Evolutionary conservation across 352 stramenopile species (phyloP).

Genomic region (Vaucheria bursata): DNA sequence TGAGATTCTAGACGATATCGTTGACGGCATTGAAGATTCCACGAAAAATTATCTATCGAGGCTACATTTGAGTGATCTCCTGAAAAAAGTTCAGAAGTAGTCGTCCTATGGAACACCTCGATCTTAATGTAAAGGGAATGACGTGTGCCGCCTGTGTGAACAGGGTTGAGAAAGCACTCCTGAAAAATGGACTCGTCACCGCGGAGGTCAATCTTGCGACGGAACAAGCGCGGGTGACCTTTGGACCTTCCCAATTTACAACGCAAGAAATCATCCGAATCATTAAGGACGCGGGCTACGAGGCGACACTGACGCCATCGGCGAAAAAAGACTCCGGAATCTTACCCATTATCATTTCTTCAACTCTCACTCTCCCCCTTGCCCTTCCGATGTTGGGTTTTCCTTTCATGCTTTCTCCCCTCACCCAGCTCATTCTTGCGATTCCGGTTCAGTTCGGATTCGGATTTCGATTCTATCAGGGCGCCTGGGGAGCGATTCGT

Average conservation of each 20-base stretch:
- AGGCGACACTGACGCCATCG: background rate
- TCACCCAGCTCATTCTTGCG: background rate
- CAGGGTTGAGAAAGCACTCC: background rate
- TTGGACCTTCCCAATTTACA: background rate
- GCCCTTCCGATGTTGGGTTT: background rate
- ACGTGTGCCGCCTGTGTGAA: background rate
- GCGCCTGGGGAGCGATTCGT: background rate
- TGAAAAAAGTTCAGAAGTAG: too few species aligned
- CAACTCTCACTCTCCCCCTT: background rate
- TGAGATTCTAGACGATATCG: background rate
- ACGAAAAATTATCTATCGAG: background rate
- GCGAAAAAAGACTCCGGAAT: background rate
- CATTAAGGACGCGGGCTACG: background rate
- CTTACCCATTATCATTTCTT: background rate
- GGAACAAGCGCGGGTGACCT: background rate
- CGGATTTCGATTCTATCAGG: background rate
- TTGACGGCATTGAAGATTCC: background rate
- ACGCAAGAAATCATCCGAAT: background rate
- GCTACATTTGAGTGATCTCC: background rate
- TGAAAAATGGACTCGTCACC: background rate
- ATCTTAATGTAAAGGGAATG: conserved; percentile 1
- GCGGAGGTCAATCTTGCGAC: background rate
- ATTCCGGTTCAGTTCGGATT: background rate
- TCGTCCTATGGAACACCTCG: too few species aligned
- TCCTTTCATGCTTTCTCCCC: background rate